A percentile compares a stretch with the other conserved stretches of the same genome.
phyloP scores from a whole-genome alignment of 768 basidiomycete genomes.

The Exidia glandulosa region DNA sequence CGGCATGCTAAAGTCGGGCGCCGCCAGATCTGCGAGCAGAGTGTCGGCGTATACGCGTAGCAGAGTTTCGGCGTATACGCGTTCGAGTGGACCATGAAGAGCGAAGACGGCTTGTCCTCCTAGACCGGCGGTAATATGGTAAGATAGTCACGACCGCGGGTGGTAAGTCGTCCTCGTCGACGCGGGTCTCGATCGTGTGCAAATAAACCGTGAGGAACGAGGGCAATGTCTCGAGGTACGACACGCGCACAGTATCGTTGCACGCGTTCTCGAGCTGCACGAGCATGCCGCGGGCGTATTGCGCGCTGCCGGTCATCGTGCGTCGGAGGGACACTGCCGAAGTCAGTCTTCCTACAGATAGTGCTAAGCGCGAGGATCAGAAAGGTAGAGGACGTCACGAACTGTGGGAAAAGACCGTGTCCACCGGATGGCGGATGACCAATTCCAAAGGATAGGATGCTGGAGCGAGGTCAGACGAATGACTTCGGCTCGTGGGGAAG shows the following conservation, averaged over 20 bases:
- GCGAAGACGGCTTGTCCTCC: too few species aligned
- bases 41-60: slow-evolving; percentile 79
- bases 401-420: neutral
- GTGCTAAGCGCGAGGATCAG: slow-evolving; percentile 27
- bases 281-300: slow-evolving; percentile 63
- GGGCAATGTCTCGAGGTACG: slow-evolving; percentile 88
- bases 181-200: slow-evolving; percentile 52
- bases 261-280: slow-evolving; percentile 55
- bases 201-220: slow-evolving; percentile 86
- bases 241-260: slow-evolving; percentile 29
- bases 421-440: too few species aligned
- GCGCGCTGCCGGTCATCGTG: slow-evolving; percentile 60
- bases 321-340: slow-evolving; percentile 41
- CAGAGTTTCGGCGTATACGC: slow-evolving; percentile 72
- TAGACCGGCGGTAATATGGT: too few species aligned
- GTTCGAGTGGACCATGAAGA: too few species aligned
- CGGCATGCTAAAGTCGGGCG: slow-evolving; percentile 98
- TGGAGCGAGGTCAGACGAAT: neutral
- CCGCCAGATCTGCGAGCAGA: slow-evolving; percentile 83
- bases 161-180: slow-evolving; percentile 60
- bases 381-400: slow-evolving; percentile 18
- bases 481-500: neutral
- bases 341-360: neutral
- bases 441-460: too few species aligned
- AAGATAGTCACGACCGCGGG: slow-evolving; percentile 55